Evolutionary conservation across 1,284 basidiomycete species (phyloP).

Genomic region (Naganishia sp.): DNA sequence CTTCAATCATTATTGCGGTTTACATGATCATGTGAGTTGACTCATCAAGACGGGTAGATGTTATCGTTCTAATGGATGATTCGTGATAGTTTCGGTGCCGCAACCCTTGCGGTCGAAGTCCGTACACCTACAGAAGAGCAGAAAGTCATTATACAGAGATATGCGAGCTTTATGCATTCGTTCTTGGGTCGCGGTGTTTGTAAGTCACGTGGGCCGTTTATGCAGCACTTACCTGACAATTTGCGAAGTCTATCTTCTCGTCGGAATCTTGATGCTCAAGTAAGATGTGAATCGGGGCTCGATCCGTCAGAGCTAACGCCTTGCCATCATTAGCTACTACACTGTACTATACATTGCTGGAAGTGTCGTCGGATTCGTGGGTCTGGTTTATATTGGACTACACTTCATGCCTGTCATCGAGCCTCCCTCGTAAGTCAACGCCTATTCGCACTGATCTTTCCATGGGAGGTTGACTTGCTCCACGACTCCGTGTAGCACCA

Average conservation of each 20-base stretch:
- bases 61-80: background rate
- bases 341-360: slow-evolving; percentile 52
- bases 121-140: slow-evolving; percentile 49
- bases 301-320: background rate
- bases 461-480: background rate
- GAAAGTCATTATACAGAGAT: slow-evolving; percentile 48
- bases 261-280: slow-evolving; percentile 54
- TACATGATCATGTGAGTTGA: slow-evolving; percentile 26
- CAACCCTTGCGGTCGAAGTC: slow-evolving; percentile 50
- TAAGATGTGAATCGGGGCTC: slow-evolving; percentile 32
- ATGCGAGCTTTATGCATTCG: slow-evolving; percentile 54
- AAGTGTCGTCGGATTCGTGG: slow-evolving; percentile 46
- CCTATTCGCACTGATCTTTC: background rate
- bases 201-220: slow-evolving; percentile 38
- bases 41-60: background rate
- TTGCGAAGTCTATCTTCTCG: slow-evolving; percentile 50
- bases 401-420: slow-evolving; percentile 51
- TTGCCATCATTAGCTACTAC: slow-evolving; percentile 43
- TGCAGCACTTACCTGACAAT: slow-evolving; percentile 2
- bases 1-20: slow-evolving; percentile 22
- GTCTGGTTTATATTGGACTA: slow-evolving; percentile 48
- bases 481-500: background rate
- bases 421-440: slow-evolving; percentile 42
- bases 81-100: slow-evolving; percentile 37
- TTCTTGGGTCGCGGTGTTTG: slow-evolving; percentile 54